Evolutionary conservation across 805 yeast genomes (phyloP).

Genomic region (Candida piceae): DNA sequence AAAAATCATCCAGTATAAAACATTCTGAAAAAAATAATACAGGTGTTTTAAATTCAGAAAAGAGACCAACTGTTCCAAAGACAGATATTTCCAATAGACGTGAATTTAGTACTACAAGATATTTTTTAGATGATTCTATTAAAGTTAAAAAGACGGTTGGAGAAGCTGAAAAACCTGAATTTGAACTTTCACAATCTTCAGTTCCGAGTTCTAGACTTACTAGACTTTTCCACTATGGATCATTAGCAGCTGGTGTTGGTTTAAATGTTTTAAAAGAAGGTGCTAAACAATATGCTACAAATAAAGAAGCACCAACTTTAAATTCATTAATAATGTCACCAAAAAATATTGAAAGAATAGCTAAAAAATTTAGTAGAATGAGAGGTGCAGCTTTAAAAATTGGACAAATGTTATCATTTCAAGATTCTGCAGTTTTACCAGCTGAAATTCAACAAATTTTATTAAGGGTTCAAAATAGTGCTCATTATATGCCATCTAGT

Average conservation of each 20-base stretch:
- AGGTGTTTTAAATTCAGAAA: slow-evolving; percentile 11
- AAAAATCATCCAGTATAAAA: slow-evolving; percentile 24
- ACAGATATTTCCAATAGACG: slow-evolving; percentile 15
- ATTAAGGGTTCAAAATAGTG: slow-evolving; percentile 84
- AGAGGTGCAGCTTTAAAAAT: slow-evolving; percentile 97
- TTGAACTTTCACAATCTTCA: slow-evolving; percentile 55
- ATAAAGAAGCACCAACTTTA: slow-evolving; percentile 41
- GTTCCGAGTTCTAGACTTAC: slow-evolving; percentile 88
- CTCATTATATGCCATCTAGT: slow-evolving; percentile 93
- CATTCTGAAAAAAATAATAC: slow-evolving; percentile 9
- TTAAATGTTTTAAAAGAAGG: slow-evolving; percentile 78
- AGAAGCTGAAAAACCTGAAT: slow-evolving; percentile 31
- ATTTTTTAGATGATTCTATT: slow-evolving; percentile 1
- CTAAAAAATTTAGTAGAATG: slow-evolving; percentile 85
- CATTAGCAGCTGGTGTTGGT: slow-evolving; percentile 88
- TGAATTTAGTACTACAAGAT: slow-evolving; percentile 14
- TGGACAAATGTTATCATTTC: slow-evolving; percentile 96
- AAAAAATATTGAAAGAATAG: slow-evolving; percentile 80
- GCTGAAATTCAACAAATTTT: slow-evolving; percentile 76
- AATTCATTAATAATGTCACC: slow-evolving; percentile 68
- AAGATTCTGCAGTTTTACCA: slow-evolving; percentile 82
- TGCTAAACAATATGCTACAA: slow-evolving; percentile 55
- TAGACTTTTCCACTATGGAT: slow-evolving; percentile 87
- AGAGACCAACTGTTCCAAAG: slow-evolving; percentile 19
- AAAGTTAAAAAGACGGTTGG: slow-evolving; percentile 21